These are phyloP conservation scores for Prunus mume DNA, from an alignment of 306 rosid genomes.

Conservation along the genomic window DNA sequence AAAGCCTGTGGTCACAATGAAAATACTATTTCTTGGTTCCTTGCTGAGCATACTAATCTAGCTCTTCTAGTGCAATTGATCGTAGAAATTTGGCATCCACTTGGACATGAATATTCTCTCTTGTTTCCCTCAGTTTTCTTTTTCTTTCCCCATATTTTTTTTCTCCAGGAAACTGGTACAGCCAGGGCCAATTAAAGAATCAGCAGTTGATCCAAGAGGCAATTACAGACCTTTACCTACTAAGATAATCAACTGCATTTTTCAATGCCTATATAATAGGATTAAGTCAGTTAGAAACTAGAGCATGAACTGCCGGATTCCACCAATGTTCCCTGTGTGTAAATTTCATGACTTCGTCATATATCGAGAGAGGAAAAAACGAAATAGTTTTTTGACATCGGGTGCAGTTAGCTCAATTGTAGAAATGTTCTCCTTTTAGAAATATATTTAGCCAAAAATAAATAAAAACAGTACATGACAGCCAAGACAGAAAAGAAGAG, in stretches of 20 bases:
- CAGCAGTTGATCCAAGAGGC: neutral
- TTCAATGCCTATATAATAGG: neutral
- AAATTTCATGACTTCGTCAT: neutral
- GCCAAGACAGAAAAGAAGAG: conserved; percentile 10
- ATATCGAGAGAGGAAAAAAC: neutral
- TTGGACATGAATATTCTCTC: neutral
- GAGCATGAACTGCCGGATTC: neutral
- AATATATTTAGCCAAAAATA: conserved; percentile 9
- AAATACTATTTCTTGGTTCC: neutral
- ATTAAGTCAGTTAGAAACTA: neutral
- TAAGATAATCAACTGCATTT: no score
- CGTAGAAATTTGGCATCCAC: neutral
- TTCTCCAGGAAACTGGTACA: neutral
- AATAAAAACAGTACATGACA: conserved; percentile 13
- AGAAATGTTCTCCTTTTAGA: neutral
- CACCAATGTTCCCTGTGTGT: neutral
- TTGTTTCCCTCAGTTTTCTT: neutral
- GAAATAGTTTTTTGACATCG: no score
- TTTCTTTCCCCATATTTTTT: neutral
- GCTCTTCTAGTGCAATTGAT: neutral
- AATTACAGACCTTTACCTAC: neutral
- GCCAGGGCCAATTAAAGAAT: neutral
- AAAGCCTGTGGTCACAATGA: neutral
- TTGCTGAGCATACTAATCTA: neutral
- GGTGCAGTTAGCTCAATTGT: neutral